These are phyloP conservation scores for Aspergillus saccharolyticus DNA, from an alignment of 495 filamentous ascomycete genomes.

Conservation along the genomic window DNA sequence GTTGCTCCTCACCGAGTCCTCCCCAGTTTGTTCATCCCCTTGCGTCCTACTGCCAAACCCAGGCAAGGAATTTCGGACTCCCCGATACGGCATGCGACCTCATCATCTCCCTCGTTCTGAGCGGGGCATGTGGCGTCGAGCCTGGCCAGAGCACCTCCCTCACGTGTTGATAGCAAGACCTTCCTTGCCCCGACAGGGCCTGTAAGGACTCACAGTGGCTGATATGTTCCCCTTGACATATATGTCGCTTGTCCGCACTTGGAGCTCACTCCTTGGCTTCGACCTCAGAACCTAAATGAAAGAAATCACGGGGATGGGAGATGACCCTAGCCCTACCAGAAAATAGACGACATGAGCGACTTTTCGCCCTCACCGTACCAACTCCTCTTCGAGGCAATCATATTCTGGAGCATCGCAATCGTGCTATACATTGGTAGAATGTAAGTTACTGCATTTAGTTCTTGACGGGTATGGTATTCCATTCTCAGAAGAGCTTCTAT, in stretches of 20 bases:
- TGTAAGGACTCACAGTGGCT: not conserved
- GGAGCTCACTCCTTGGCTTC: no score
- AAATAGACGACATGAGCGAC: conserved; percentile 26
- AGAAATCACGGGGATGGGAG: not conserved
- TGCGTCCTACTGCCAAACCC: not conserved
- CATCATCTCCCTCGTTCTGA: not conserved
- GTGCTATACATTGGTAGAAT: conserved; percentile 31
- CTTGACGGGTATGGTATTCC: no score
- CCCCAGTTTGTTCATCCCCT: not conserved
- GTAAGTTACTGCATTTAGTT: conserved; percentile 21
- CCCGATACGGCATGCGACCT: not conserved
- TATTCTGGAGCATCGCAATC: conserved; percentile 33
- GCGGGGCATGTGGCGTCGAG: not conserved
- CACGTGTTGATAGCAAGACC: not conserved
- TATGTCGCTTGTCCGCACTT: not conserved
- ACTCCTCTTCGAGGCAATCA: conserved; percentile 28
- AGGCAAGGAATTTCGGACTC: not conserved
- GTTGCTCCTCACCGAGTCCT: not conserved
- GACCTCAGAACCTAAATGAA: no score
- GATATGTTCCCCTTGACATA: not conserved
- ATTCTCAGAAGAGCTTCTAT: no score
- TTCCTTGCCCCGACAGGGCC: not conserved
- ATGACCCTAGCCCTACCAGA: not conserved
- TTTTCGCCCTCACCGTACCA: conserved; percentile 29
- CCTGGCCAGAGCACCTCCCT: not conserved